phyloP scores from a whole-genome alignment of 306 rosid genomes.

The Lotus japonicus region DNA sequence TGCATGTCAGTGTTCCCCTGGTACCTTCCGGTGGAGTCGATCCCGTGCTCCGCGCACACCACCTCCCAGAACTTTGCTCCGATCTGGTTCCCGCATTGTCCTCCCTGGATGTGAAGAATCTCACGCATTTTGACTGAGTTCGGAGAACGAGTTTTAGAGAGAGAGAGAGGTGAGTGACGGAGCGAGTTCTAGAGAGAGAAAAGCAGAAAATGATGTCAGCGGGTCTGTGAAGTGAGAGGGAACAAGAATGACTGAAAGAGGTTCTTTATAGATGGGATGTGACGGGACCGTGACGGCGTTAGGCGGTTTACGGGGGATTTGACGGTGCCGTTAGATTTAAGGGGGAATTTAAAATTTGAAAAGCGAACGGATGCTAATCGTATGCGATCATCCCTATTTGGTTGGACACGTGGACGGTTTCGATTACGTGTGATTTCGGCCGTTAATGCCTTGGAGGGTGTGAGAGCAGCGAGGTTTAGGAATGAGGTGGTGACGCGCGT shows the following conservation, averaged over 20 bases:
- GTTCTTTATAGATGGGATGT: conserved; percentile 24
- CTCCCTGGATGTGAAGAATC: conserved; percentile 57
- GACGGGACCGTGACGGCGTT: conserved; percentile 31
- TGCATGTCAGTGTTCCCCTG: conserved; percentile 38
- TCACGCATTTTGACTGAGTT: conserved; percentile 43
- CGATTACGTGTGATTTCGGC: neutral
- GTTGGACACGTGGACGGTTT: neutral
- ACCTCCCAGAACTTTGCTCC: conserved; percentile 45
- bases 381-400: neutral
- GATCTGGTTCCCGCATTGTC: conserved; percentile 49
- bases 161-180: neutral
- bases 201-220: neutral
- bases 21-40: conserved; percentile 43
- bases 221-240: neutral
- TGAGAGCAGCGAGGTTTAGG: neutral
- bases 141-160: neutral
- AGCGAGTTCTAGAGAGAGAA: neutral
- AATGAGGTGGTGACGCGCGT: neutral
- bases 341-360: conserved; percentile 50
- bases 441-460: neutral
- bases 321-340: conserved; percentile 36
- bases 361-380: neutral
- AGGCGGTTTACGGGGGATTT: conserved; percentile 1
- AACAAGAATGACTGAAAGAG: neutral
- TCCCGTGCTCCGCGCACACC: conserved; percentile 57